These are phyloP conservation scores for Schrenkiella parvula DNA, from an alignment of 345 rosid species.

Conservation along the genomic window DNA sequence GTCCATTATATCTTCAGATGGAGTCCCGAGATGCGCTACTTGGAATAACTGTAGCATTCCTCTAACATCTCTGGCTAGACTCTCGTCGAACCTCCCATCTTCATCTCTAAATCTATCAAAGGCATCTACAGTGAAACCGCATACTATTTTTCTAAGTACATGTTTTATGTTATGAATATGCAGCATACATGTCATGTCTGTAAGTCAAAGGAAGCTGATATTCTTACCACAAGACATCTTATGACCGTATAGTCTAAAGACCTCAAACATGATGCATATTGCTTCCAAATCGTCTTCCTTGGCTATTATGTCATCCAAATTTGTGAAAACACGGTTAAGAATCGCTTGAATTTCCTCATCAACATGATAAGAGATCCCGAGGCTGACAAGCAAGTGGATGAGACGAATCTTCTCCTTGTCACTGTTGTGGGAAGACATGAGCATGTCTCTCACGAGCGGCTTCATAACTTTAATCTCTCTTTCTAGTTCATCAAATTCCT, in stretches of 20 bases:
- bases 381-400: slow-evolving; percentile 16
- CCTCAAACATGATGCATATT: slow-evolving; percentile 12
- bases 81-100: slow-evolving; percentile 17
- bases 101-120: slow-evolving; percentile 12
- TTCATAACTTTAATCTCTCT: background rate
- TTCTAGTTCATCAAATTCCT: slow-evolving; percentile 1
- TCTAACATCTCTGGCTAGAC: background rate
- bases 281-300: slow-evolving; percentile 8
- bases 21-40: slow-evolving; percentile 7
- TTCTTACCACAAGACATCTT: slow-evolving; percentile 17
- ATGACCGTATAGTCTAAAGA: background rate
- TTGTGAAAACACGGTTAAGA: background rate
- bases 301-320: background rate
- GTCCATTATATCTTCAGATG: slow-evolving; percentile 14
- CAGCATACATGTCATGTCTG: background rate
- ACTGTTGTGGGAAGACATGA: background rate
- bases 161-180: background rate
- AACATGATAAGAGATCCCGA: slow-evolving; percentile 9
- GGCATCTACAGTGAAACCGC: background rate
- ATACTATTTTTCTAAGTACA: too few relatives aligned
- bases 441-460: background rate
- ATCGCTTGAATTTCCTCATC: slow-evolving; percentile 3
- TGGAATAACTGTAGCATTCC: slow-evolving; percentile 11
- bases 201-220: background rate
- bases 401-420: slow-evolving; percentile 8